Evolutionary conservation across 2,329 filamentous ascomycete genomes (phyloP), one percentile per base, ranked within the genome.

Genomic region (Penicillium sp.): DNA sequence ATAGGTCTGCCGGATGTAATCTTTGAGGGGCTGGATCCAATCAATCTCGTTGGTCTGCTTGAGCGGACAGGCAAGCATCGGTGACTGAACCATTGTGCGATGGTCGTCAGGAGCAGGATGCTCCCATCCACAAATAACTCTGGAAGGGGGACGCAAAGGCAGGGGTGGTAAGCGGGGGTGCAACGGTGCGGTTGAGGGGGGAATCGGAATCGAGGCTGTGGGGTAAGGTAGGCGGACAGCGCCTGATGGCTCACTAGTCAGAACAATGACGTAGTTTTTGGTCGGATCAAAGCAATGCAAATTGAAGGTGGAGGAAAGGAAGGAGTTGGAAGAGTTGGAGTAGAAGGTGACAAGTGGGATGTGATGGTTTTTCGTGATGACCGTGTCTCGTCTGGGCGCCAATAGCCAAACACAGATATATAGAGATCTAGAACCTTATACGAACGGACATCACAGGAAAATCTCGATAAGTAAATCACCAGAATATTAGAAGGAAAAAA

Each of bases 1-100:
- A 73, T 99, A 97, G 23, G 89, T 95, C 66, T 92, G 84, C 63
- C 92, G 85, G 68, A 99, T 99, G 79, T 97, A 97, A 62, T 83
- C 81, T 80, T 97, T 97, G 64, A 99, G 82, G 46, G 94, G 94
- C 46, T 84, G 82, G 62, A 97, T 83, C 94, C 94, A 99, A 83
- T 99, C 94, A 73, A 99, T 96, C 81, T 99, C 94, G 82, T 92
- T 96, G 62, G 94, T 99, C 74, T 86, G 84, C 77, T 88, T 97
- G 69, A 97, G 84, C 72, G 93, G 93, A 82, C 88, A 88, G 67
- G 92, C 95, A 67, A 97, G 88, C 93, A 97, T 97, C 59, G 92
- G 92, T 64, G 91, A 87, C 80, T 95, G 89, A 74, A 89, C 83
- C 88, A 90, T 92, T 59, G 66, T 77, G 51, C 25, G 70, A 60